These are phyloP conservation scores for Pneumocystis carinii DNA, from an alignment of 1,139 yeast genomes.

Conservation along the genomic window DNA sequence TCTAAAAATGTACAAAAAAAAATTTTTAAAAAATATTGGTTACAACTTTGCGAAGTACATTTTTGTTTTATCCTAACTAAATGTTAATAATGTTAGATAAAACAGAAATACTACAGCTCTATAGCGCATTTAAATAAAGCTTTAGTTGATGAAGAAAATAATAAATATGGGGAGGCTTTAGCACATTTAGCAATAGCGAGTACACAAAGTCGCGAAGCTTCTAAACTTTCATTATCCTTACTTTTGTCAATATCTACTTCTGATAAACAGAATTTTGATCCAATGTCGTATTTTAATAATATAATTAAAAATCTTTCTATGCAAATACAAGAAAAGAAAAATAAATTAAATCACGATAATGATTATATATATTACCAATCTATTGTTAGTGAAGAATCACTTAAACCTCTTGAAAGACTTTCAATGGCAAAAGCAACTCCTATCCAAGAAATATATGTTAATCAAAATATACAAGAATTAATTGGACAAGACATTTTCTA, in stretches of 20 bases:
- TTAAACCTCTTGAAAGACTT: constrained; percentile 50
- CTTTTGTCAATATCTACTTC: neutral
- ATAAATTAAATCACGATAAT: constrained; percentile 57
- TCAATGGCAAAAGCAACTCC: constrained; percentile 61
- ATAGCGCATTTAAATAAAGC: constrained; percentile 41
- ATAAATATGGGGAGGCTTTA: constrained; percentile 63
- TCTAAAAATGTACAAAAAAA: neutral
- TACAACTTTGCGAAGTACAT: neutral
- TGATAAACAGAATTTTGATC: constrained; percentile 2
- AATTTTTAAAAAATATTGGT: neutral
- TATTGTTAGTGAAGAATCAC: constrained; percentile 47
- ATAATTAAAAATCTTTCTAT: constrained; percentile 19
- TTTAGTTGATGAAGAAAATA: constrained; percentile 31
- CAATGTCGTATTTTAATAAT: constrained; percentile 17
- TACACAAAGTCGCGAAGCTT: constrained; percentile 16
- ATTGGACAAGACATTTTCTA: constrained; percentile 46
- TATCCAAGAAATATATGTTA: constrained; percentile 36
- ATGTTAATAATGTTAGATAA: constrained; percentile 1
- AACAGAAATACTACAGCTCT: constrained; percentile 6
- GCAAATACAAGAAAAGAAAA: constrained; percentile 31
- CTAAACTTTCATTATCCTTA: constrained; percentile 7
- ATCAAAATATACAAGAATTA: constrained; percentile 37
- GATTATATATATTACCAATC: constrained; percentile 69
- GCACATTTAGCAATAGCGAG: constrained; percentile 46
- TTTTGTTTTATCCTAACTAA: neutral